These are phyloP conservation scores for Hymenoscyphus infarciens DNA, from an alignment of 2,329 filamentous ascomycete genomes.

Conservation along the genomic window DNA sequence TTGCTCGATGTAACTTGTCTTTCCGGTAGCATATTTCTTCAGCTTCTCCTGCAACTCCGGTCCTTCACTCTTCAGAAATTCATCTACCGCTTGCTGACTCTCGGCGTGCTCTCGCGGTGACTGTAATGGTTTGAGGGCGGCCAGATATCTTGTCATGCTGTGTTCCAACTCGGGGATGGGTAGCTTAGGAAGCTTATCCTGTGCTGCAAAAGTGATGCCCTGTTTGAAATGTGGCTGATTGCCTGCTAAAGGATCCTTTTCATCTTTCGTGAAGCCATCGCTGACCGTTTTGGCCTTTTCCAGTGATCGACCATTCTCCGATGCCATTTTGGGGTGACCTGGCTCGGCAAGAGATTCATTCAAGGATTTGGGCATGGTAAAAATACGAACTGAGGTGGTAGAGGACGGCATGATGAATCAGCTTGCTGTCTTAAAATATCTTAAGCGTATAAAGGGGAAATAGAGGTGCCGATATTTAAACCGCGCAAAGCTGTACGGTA, in stretches of 20 bases:
- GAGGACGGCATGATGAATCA: slow-evolving; percentile 56
- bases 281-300: slow-evolving; percentile 51
- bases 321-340: slow-evolving; percentile 20
- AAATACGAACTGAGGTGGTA: slow-evolving; percentile 64
- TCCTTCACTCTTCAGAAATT: slow-evolving; percentile 79
- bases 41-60: slow-evolving; percentile 83
- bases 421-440: slow-evolving; percentile 36
- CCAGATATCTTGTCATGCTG: slow-evolving; percentile 75
- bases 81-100: slow-evolving; percentile 72
- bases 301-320: slow-evolving; percentile 38
- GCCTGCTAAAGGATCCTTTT: slow-evolving; percentile 44
- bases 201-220: slow-evolving; percentile 81
- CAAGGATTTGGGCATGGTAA: slow-evolving; percentile 68
- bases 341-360: slow-evolving; percentile 61
- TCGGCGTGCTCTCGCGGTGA: slow-evolving; percentile 76
- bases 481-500: slow-evolving; percentile 86
- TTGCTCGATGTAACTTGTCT: slow-evolving; percentile 96
- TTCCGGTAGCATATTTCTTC: slow-evolving; percentile 83
- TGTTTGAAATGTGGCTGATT: slow-evolving; percentile 50
- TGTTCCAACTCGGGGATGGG: slow-evolving; percentile 85
- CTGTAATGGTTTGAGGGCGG: slow-evolving; percentile 77
- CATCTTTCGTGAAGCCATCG: slow-evolving; percentile 45
- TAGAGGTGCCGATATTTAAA: slow-evolving; percentile 73
- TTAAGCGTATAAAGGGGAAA: slow-evolving; percentile 71
- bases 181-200: slow-evolving; percentile 85